These are phyloP conservation scores for Hamamelis virginiana DNA, from an alignment of 164 flowering plant species.

Conservation along the genomic window DNA sequence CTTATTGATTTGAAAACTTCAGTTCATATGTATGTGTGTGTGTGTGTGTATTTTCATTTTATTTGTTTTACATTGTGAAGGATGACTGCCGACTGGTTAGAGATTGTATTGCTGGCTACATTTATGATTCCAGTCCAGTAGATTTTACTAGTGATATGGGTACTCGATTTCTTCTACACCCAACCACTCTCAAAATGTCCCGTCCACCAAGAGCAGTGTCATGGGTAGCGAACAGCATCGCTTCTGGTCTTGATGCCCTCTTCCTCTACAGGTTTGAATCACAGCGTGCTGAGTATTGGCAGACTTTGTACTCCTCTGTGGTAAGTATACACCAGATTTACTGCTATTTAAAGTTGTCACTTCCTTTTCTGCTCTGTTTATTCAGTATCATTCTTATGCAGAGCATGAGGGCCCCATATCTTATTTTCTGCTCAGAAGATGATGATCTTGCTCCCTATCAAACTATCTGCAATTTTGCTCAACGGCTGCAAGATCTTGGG, in stretches of 20 bases:
- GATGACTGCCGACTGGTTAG: conserved; percentile 62
- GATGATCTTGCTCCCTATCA: conserved; percentile 87
- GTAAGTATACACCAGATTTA: conserved; percentile 45
- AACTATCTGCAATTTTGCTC: conserved; percentile 69
- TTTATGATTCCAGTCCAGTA: conserved; percentile 88
- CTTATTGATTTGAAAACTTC: not conserved
- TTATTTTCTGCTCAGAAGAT: conserved; percentile 76
- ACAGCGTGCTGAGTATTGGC: conserved; percentile 98
- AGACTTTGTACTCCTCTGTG: conserved; percentile 76
- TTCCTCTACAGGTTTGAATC: conserved; percentile 77
- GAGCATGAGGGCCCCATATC: conserved; percentile 77
- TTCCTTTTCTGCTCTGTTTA: conserved; percentile 5
- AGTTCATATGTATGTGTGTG: too few relatives aligned
- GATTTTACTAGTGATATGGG: conserved; percentile 91
- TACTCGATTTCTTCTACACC: conserved; percentile 69
- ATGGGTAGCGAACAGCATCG: conserved; percentile 68
- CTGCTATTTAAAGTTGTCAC: not conserved
- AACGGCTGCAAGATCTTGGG: conserved; percentile 69
- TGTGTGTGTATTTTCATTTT: not conserved
- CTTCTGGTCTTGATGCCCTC: conserved; percentile 72
- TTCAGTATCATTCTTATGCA: conserved; percentile 30
- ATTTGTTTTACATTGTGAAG: conserved; percentile 42
- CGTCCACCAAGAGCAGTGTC: conserved; percentile 64
- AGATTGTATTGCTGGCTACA: conserved; percentile 71
- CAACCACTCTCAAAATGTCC: conserved; percentile 59